Evolutionary conservation across 1,284 basidiomycete species (phyloP).

Genomic region (Fomes fomentarius): DNA sequence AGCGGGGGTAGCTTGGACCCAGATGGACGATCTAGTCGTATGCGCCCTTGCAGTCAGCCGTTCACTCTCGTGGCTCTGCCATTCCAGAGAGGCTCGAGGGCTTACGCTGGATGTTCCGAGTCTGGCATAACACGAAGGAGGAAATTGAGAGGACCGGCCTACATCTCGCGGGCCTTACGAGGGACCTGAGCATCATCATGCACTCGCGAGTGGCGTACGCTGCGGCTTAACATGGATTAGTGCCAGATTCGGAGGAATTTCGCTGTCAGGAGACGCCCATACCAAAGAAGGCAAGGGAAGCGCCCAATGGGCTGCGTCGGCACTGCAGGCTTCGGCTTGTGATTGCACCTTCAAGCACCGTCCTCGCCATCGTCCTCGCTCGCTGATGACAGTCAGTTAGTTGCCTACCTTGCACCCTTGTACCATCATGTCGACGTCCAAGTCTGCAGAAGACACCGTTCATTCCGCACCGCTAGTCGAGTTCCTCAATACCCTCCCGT

Average conservation of each 20-base stretch:
- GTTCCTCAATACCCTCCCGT: constrained; percentile 62
- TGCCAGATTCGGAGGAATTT: too few relatives aligned
- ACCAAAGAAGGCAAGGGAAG: too few relatives aligned
- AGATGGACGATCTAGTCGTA: constrained; percentile 1
- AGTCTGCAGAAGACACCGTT: constrained; percentile 16
- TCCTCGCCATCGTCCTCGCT: neutral
- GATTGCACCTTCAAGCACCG: constrained; percentile 8
- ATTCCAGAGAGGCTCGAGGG: too few relatives aligned
- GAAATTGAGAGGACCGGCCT: neutral
- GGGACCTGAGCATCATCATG: neutral
- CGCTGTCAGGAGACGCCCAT: neutral
- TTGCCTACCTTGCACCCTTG: neutral
- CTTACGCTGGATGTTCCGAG: constrained; percentile 13
- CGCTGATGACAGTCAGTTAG: neutral
- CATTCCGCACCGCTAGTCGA: constrained; percentile 41
- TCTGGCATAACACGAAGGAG: neutral
- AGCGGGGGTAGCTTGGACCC: constrained; percentile 16
- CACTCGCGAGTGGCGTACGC: too few relatives aligned
- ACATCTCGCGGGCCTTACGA: neutral
- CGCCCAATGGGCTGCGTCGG: too few relatives aligned
- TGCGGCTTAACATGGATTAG: too few relatives aligned
- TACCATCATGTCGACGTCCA: constrained; percentile 23
- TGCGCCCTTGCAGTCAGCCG: too few relatives aligned
- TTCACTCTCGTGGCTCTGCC: too few relatives aligned
- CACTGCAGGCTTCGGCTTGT: too few relatives aligned